Base-by-base conservation (phyloP, 176 grass and related monocot genomes). In the Hsuehochloa calcarea region DNA sequence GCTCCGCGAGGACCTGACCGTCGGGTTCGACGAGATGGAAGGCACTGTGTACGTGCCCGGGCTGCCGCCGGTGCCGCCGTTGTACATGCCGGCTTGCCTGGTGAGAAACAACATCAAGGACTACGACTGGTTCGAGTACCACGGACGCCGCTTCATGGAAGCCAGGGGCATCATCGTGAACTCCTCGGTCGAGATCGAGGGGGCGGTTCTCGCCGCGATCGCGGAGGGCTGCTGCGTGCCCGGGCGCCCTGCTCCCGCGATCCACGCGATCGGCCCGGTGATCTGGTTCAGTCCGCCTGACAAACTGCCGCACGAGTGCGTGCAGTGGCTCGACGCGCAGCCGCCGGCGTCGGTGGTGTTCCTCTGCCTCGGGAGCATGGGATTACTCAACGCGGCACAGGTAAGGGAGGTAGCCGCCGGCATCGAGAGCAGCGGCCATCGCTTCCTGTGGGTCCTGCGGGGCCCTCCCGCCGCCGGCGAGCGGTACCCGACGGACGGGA, bases 141-240 rank as follows among this genome's bases (percentile, higher is more conserved):
- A 87, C 62, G 51, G 68, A 0, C 50, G 20, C 10, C 84, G 70
- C 10, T 82, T 52, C 84, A 65, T 25, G 27, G 88, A 90, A 40
- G 78, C 88, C 31, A 87, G 65, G 52, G 88, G 84, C 15, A 5
- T 90, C 44, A 87, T 90, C 68, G 15, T 90, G 22, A 90, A 90
- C 85, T 78, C 88, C 14, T 64, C 80, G 3, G 10, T 70, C 40
- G 52, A 76, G 52, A 54, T 87, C 46, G 88, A 90, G 41, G 13
- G 4, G 0, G 40, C 56, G 13, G 52, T 75, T 1, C 40, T 90
- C 17, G 8, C 74, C 27, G 84, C 77, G 7, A 75, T 90, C 31
- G 38, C 12, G 13, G 45, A 85, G 22, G 83, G 77, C 51, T 22
- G 5, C 4, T 78, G 65, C 73, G n/a, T 44, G 23, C 82, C 60